Conservation (phyloP, 2,329 filamentous ascomycete genomes). For the Fusarium temperatum region DNA sequence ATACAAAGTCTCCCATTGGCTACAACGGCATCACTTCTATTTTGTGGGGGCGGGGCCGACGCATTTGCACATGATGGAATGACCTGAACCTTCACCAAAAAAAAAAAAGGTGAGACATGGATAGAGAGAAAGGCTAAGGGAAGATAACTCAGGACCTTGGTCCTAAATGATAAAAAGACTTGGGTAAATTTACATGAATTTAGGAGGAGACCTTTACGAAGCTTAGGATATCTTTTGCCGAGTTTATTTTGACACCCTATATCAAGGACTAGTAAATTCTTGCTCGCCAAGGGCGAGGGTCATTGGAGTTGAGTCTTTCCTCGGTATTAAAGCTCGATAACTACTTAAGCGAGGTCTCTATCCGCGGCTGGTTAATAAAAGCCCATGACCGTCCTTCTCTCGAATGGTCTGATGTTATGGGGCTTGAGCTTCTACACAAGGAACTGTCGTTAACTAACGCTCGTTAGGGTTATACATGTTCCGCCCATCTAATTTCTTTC, state of each 20-base stretch:
- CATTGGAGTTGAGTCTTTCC: conserved; percentile 32
- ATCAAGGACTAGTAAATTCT: too few species aligned
- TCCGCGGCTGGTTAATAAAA: background rate
- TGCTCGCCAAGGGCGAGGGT: background rate
- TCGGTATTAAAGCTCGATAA: background rate
- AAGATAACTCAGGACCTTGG: too few species aligned
- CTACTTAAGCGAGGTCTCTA: background rate
- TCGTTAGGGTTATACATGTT: background rate
- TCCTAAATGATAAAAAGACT: too few species aligned
- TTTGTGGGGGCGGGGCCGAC: conserved; percentile 37
- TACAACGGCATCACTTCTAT: conserved; percentile 22
- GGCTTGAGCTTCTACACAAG: background rate
- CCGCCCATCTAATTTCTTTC: background rate
- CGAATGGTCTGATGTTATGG: background rate
- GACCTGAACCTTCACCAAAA: background rate
- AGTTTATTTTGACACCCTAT: too few species aligned
- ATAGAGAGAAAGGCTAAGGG: background rate
- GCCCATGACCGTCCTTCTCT: background rate
- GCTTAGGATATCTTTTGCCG: too few species aligned
- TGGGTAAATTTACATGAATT: too few species aligned
- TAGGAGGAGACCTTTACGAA: too few species aligned
- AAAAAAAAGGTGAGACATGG: background rate
- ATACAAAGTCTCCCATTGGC: conserved; percentile 24
- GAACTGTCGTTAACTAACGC: background rate
- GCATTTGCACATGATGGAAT: conserved; percentile 22